A percentile compares a stretch with the other conserved stretches of the same genome.
phyloP scores from a whole-genome alignment of 1,284 basidiomycete species.

The Ceratobasidium sp. region DNA sequence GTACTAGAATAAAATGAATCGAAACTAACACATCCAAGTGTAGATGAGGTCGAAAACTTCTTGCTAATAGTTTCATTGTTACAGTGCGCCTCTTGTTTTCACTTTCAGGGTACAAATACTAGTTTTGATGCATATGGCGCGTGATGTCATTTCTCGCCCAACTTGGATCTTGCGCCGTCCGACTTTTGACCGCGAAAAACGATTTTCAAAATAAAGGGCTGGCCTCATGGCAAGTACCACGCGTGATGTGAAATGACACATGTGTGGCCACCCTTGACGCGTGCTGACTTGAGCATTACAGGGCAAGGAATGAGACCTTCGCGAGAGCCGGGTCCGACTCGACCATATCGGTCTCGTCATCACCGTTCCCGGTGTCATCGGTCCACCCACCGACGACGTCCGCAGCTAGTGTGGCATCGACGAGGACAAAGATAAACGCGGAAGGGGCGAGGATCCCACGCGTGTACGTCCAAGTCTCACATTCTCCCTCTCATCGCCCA shows the following conservation, averaged over 20 bases:
- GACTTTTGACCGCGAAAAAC: too few relatives aligned
- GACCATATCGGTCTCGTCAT: neutral
- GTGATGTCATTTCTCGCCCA: neutral
- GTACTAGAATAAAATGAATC: too few relatives aligned
- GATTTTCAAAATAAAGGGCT: neutral
- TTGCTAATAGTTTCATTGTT: too few relatives aligned
- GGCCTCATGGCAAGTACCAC: constrained; percentile 3
- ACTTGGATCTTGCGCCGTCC: too few relatives aligned
- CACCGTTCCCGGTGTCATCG: constrained; percentile 10
- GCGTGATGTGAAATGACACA: constrained; percentile 34
- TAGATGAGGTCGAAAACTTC: too few relatives aligned
- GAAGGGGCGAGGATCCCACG: constrained; percentile 31
- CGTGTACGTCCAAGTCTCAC: neutral
- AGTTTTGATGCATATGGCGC: neutral
- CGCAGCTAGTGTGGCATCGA: neutral
- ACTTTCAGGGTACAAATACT: too few relatives aligned
- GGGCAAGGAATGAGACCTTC: constrained; percentile 2
- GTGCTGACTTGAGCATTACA: constrained; percentile 26
- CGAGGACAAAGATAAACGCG: neutral
- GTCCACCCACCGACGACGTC: neutral
- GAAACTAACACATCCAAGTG: too few relatives aligned
- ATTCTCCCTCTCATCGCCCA: neutral
- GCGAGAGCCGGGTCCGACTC: constrained; percentile 2
- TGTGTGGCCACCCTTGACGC: constrained; percentile 1
- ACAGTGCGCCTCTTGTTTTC: too few relatives aligned